These are phyloP conservation scores for Teunomyces lycoperdinae DNA, from an alignment of 805 yeast genomes.

Conservation along the genomic window DNA sequence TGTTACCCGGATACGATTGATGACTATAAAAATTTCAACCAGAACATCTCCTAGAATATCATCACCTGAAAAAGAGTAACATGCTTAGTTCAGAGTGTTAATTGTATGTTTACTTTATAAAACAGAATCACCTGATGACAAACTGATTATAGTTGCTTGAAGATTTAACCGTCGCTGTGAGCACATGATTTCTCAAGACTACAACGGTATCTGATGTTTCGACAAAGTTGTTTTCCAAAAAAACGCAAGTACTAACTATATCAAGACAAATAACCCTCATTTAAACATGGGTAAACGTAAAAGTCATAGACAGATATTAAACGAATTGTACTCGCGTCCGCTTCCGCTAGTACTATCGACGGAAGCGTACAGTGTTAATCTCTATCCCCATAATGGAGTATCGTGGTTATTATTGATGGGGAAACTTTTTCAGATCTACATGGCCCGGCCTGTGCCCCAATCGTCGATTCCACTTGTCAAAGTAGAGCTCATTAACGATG, in stretches of 20 bases:
- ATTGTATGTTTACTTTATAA: conserved; percentile 8
- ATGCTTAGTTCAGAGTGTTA: not conserved
- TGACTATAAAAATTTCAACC: not conserved
- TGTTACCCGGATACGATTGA: not conserved
- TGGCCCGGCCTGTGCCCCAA: conserved; percentile 24
- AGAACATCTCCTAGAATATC: too few species aligned
- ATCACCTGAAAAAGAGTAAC: not conserved
- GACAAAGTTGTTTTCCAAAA: not conserved
- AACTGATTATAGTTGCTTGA: conserved; percentile 22
- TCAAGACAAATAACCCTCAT: not conserved
- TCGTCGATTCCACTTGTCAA: conserved; percentile 12
- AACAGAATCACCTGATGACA: conserved; percentile 15
- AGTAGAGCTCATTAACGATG: conserved; percentile 24
- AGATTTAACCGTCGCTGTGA: conserved; percentile 47
- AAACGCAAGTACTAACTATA: conserved; percentile 13
- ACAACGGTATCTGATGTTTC: conserved; percentile 89
- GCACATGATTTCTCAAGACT: conserved; percentile 84
- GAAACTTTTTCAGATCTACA: conserved; percentile 18
- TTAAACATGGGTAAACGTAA: conserved; percentile 30
- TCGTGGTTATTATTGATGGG: conserved; percentile 54
- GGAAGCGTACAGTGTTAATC: conserved; percentile 31
- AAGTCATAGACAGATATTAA: conserved; percentile 26
- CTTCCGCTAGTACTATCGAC: conserved; percentile 52
- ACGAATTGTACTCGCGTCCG: conserved; percentile 43
- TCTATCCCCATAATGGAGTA: conserved; percentile 64